phyloP scores from a whole-genome alignment of 306 rosid species.

The Gillenia trifoliata region DNA sequence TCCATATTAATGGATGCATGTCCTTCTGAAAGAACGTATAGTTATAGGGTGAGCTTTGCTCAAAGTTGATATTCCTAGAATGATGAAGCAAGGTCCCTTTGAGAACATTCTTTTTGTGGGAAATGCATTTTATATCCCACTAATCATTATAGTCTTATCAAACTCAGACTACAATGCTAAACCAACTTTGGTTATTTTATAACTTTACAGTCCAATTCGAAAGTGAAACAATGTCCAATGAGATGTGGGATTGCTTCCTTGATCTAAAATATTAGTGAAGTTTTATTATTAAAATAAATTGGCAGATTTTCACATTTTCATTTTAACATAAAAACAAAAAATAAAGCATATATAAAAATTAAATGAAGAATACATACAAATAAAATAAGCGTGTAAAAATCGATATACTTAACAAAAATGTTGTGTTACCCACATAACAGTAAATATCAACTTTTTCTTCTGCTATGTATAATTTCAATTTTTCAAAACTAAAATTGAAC shows the following conservation, averaged over 20 bases:
- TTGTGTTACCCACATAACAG: neutral
- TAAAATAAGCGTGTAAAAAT: neutral
- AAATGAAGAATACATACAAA: neutral
- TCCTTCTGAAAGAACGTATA: neutral
- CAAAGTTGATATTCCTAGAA: constrained; percentile 39
- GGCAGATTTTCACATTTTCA: too few relatives aligned
- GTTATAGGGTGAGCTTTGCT: constrained; percentile 18
- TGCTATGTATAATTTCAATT: neutral
- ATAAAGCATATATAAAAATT: too few relatives aligned
- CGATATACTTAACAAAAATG: neutral
- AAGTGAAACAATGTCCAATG: neutral
- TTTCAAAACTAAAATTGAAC: neutral
- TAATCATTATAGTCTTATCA: constrained; percentile 15
- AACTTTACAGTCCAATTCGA: neutral
- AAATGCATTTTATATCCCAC: constrained; percentile 21
- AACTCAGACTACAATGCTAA: neutral
- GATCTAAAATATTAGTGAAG: neutral
- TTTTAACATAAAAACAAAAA: too few relatives aligned
- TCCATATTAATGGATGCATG: neutral
- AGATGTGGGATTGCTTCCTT: constrained; percentile 7
- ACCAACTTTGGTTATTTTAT: neutral
- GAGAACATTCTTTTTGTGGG: constrained; percentile 31
- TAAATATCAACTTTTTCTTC: neutral
- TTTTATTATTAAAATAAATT: neutral
- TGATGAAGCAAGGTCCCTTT: constrained; percentile 39